These are phyloP conservation scores for Zygoascus meyerae DNA, from an alignment of 1,139 yeast genomes.

Conservation along the genomic window DNA sequence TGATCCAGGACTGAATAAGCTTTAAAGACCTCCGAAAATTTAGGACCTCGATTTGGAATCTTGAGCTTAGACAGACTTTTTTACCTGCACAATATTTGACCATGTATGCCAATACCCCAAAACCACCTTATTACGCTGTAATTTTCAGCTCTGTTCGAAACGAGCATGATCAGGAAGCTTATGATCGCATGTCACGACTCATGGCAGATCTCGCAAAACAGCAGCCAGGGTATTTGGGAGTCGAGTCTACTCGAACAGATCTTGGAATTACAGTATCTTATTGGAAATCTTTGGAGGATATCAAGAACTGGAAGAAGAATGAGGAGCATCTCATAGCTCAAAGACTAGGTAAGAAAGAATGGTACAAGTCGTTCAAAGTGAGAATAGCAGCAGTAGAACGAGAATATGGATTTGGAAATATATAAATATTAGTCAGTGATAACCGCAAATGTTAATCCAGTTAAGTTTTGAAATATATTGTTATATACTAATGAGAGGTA, in stretches of 20 bases:
- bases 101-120: constrained; percentile 3
- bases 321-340: constrained; percentile 4
- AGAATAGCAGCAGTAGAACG: constrained; percentile 1
- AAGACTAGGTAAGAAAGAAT: background rate
- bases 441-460: too few relatives aligned
- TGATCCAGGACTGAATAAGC: too few relatives aligned
- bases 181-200: background rate
- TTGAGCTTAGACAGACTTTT: background rate
- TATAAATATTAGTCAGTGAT: too few relatives aligned
- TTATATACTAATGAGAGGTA: background rate
- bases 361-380: constrained; percentile 1
- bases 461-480: background rate
- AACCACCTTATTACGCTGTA: constrained; percentile 5
- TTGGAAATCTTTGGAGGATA: constrained; percentile 2
- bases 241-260: background rate
- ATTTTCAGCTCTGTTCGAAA: constrained; percentile 4
- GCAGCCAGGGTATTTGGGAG: constrained; percentile 5
- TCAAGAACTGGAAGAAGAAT: constrained; percentile 1
- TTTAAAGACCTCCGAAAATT: too few relatives aligned
- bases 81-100: too few relatives aligned
- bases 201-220: background rate
- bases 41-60: too few relatives aligned
- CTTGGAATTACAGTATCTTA: constrained; percentile 4
- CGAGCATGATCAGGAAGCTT: background rate
- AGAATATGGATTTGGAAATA: background rate